These are phyloP conservation scores for Amanita polypyramis DNA, from an alignment of 768 basidiomycete genomes.

Conservation along the genomic window DNA sequence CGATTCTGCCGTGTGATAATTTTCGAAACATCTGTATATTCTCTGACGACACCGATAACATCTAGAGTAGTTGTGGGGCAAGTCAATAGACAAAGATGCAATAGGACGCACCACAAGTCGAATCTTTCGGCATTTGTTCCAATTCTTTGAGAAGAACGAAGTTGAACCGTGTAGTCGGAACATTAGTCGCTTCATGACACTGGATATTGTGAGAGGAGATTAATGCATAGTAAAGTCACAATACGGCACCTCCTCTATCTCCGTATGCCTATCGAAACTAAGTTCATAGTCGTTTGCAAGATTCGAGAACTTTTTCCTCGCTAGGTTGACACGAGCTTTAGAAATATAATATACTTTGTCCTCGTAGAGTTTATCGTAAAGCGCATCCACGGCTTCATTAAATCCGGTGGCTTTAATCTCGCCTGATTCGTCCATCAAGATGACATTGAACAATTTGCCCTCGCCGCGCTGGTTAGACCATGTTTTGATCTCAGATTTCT, in stretches of 20 bases:
- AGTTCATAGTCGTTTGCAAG: slow-evolving; percentile 91
- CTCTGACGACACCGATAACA: slow-evolving; percentile 81
- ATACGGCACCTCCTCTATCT: slow-evolving; percentile 65
- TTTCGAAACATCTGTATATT: slow-evolving; percentile 54
- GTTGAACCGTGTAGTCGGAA: slow-evolving; percentile 78
- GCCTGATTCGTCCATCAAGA: slow-evolving; percentile 90
- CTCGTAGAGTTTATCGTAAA: slow-evolving; percentile 81
- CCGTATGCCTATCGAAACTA: slow-evolving; percentile 71
- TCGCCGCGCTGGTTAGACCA: slow-evolving; percentile 89
- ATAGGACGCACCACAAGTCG: slow-evolving; percentile 63
- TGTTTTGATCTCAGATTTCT: slow-evolving; percentile 81
- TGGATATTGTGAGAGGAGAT: slow-evolving; percentile 19
- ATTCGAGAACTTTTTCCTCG: slow-evolving; percentile 94
- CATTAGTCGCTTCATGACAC: slow-evolving; percentile 69
- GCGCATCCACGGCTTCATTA: slow-evolving; percentile 72
- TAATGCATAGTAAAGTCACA: neutral
- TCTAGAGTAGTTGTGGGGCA: slow-evolving; percentile 35
- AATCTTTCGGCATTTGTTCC: slow-evolving; percentile 60
- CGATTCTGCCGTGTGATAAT: slow-evolving; percentile 57
- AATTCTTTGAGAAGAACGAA: slow-evolving; percentile 63
- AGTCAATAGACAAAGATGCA: slow-evolving; percentile 3
- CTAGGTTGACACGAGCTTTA: slow-evolving; percentile 85
- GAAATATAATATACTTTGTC: slow-evolving; percentile 90
- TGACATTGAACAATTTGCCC: slow-evolving; percentile 89
- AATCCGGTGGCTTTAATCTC: slow-evolving; percentile 89